phyloP scores from a whole-genome alignment of 192 early-diverging fungal species.

The Gonapodya sp. region DNA sequence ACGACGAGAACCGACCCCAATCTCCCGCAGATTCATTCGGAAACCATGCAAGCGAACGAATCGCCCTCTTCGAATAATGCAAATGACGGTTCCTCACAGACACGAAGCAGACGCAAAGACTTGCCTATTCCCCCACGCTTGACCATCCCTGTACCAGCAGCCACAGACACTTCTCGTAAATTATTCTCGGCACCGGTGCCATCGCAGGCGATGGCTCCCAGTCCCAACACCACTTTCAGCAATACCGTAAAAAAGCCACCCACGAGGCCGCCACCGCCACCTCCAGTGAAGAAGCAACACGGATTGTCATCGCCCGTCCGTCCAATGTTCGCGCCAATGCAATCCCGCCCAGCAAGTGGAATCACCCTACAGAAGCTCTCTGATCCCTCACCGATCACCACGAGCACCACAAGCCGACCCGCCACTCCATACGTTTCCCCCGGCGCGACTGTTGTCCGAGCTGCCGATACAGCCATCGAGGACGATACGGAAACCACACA shows the following conservation, averaged over 20 bases:
- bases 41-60: too few relatives aligned
- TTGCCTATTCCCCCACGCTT: neutral
- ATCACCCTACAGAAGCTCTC: too few relatives aligned
- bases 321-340: too few relatives aligned
- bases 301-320: neutral
- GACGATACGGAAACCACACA: neutral
- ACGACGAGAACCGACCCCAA: too few relatives aligned
- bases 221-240: neutral
- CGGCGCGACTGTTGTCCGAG: too few relatives aligned
- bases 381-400: too few relatives aligned
- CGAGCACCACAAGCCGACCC: too few relatives aligned
- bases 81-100: neutral
- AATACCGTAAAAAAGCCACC: neutral
- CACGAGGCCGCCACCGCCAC: neutral
- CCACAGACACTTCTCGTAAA: neutral
- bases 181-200: neutral
- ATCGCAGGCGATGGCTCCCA: neutral
- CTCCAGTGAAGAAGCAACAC: neutral
- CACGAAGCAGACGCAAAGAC: neutral
- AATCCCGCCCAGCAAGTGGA: too few relatives aligned
- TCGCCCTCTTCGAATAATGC: neutral
- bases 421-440: too few relatives aligned
- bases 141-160: neutral
- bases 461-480: neutral
- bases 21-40: too few relatives aligned